Evolutionary conservation across 768 basidiomycete genomes (phyloP).

Genomic region (Exsudoporus frostii): DNA sequence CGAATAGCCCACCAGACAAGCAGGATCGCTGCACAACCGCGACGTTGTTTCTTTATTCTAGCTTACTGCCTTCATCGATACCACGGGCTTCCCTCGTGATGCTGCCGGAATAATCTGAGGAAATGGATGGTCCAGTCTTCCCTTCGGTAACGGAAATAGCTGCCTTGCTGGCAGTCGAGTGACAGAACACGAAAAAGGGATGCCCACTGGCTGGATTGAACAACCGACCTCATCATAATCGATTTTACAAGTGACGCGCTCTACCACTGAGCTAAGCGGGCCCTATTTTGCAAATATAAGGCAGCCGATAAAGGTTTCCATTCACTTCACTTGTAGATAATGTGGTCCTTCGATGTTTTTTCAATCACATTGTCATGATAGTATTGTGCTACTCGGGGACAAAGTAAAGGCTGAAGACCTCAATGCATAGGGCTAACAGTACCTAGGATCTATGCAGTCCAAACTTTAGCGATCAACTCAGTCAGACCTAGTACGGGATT

Average conservation of each 20-base stretch:
- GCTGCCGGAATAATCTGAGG: too few species aligned
- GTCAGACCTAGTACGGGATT: conserved; percentile 61
- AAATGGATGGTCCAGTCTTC: too few species aligned
- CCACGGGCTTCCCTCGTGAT: not conserved
- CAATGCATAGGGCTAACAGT: not conserved
- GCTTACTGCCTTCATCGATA: not conserved
- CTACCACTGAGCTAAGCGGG: conserved; percentile 32
- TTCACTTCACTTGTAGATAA: not conserved
- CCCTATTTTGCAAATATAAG: not conserved
- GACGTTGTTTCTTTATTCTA: not conserved
- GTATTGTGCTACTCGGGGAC: not conserved
- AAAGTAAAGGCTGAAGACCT: not conserved
- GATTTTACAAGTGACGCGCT: conserved; percentile 40
- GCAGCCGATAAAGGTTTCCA: not conserved
- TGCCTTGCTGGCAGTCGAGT: not conserved
- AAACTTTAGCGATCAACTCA: conserved; percentile 78
- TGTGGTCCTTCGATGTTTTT: not conserved
- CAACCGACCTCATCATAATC: conserved; percentile 42
- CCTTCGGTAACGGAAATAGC: too few species aligned
- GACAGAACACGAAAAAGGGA: not conserved
- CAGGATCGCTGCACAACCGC: too few species aligned
- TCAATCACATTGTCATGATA: not conserved
- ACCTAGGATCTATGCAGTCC: conserved; percentile 60
- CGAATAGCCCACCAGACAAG: too few species aligned
- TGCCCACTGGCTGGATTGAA: conserved; percentile 45